Percentiles rank a stretch among this genome's conserved stretches.
Evolutionary conservation across 331 rosid species (phyloP).

Genomic region (Quercus lobata): DNA sequence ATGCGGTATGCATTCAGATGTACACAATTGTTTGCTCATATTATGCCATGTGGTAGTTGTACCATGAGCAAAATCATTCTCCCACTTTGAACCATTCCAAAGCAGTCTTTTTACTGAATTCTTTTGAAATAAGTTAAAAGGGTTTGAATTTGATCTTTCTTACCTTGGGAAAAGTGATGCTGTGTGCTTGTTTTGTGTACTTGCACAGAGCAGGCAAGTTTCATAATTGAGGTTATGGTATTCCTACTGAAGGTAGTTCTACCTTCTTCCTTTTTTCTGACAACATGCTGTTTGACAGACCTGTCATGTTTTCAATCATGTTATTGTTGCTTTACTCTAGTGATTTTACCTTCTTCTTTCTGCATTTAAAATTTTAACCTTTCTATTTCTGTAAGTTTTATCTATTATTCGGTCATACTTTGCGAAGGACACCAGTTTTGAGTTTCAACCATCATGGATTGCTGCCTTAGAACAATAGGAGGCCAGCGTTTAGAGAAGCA

Average conservation of each 20-base stretch:
- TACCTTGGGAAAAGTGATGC: neutral
- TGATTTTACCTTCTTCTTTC: neutral
- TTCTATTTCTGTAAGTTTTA: neutral
- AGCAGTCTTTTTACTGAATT: neutral
- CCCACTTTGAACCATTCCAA: neutral
- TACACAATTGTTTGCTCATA: neutral
- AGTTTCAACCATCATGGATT: neutral
- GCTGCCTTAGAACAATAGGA: neutral
- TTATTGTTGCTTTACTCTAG: neutral
- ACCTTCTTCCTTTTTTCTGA: neutral
- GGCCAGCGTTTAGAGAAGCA: neutral
- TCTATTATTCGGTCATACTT: neutral
- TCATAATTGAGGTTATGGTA: neutral
- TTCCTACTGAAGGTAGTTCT: neutral
- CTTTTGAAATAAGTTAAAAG: neutral
- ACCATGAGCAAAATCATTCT: neutral
- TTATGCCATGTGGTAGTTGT: neutral
- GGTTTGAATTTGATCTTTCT: neutral
- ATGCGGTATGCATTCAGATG: slow-evolving; percentile 30
- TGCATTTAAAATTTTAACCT: neutral
- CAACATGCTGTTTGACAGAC: neutral
- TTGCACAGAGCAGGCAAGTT: neutral
- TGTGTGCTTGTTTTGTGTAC: neutral
- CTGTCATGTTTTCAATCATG: neutral
- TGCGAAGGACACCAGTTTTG: neutral